These are phyloP conservation scores for Adansonia digitata DNA, from an alignment of 345 rosid genomes.

Conservation along the genomic window DNA sequence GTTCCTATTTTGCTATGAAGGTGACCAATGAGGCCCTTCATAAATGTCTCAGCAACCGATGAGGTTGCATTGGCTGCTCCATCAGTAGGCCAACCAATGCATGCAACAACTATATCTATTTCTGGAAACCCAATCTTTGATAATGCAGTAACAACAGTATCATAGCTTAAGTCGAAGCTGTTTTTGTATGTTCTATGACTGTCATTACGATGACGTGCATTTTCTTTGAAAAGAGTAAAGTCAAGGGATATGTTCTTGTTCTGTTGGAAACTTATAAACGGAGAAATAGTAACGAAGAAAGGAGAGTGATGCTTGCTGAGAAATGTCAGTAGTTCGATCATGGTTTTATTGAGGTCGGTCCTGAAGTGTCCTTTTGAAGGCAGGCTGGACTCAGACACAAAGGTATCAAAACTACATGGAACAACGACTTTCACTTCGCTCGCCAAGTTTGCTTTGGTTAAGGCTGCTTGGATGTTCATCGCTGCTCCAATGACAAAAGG, in stretches of 20 bases:
- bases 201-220: constrained; percentile 47
- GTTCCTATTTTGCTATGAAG: constrained; percentile 61
- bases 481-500: constrained; percentile 77
- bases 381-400: constrained; percentile 50
- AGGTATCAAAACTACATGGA: constrained; percentile 70
- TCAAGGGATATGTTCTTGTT: constrained; percentile 70
- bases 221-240: constrained; percentile 64
- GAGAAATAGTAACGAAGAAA: constrained; percentile 68
- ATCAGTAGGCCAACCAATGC: constrained; percentile 97
- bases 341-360: constrained; percentile 71
- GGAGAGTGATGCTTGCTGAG: constrained; percentile 64
- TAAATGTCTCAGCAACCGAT: constrained; percentile 47
- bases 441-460: constrained; percentile 58
- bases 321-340: constrained; percentile 73
- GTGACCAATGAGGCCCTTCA: constrained; percentile 59
- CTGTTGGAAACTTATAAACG: constrained; percentile 47
- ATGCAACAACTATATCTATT: constrained; percentile 54
- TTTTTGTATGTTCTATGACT: constrained; percentile 57
- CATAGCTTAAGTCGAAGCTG: constrained; percentile 73
- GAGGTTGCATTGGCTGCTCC: constrained; percentile 73
- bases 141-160: constrained; percentile 58
- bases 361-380: constrained; percentile 85
- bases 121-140: constrained; percentile 56
- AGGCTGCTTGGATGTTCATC: constrained; percentile 68
- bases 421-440: constrained; percentile 74